These are phyloP conservation scores for Panicum miliaceum DNA, from an alignment of 176 grass and related monocot genomes.

Conservation along the genomic window DNA sequence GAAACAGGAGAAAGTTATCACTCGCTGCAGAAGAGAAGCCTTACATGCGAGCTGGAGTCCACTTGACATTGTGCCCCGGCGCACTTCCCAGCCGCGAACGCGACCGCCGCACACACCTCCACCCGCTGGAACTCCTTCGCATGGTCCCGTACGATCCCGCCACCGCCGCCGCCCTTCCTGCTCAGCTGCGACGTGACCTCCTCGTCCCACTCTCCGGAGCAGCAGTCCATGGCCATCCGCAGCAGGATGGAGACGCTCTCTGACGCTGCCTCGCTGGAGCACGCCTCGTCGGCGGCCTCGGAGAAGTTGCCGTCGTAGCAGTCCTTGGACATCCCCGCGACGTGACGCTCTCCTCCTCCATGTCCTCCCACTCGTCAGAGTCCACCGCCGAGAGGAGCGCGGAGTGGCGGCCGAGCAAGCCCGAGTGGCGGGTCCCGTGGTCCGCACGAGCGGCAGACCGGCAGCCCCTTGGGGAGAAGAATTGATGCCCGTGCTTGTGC, in stretches of 20 bases:
- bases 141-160: slow-evolving; percentile 50
- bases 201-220: slow-evolving; percentile 47
- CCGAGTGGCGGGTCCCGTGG: slow-evolving; percentile 48
- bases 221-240: slow-evolving; percentile 42
- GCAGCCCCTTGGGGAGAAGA: slow-evolving; percentile 58
- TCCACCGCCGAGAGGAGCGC: slow-evolving; percentile 41
- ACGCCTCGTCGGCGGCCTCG: slow-evolving; percentile 63
- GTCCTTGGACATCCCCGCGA: slow-evolving; percentile 65
- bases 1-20: background rate
- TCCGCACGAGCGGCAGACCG: slow-evolving; percentile 67
- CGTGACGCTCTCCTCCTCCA: slow-evolving; percentile 73
- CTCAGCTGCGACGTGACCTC: slow-evolving; percentile 62
- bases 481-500: background rate
- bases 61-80: slow-evolving; percentile 1
- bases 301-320: slow-evolving; percentile 55
- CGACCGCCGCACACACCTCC: slow-evolving; percentile 39
- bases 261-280: slow-evolving; percentile 84
- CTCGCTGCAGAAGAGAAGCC: slow-evolving; percentile 20
- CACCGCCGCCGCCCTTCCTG: slow-evolving; percentile 42
- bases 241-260: slow-evolving; percentile 62
- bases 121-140: slow-evolving; percentile 87
- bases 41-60: slow-evolving; percentile 45
- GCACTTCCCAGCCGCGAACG: slow-evolving; percentile 34
- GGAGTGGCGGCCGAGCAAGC: slow-evolving; percentile 53
- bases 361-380: slow-evolving; percentile 54